Evolutionary conservation across 345 rosid genomes (phyloP), one percentile per base, ranked within the genome.

Genomic region (Euclidium syriacum): DNA sequence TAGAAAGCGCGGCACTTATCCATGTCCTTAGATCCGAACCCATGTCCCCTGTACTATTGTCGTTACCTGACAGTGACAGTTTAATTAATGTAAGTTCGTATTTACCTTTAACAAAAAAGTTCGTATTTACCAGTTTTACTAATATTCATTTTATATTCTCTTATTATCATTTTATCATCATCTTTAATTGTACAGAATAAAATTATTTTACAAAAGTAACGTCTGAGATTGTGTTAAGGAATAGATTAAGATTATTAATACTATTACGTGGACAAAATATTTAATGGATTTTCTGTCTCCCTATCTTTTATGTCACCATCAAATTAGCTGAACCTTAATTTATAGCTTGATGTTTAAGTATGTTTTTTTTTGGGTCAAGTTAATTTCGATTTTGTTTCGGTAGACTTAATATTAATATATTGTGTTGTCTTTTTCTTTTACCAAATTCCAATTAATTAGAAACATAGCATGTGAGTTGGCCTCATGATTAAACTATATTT

Each of bases 1-100:
- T 80, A 10, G 81, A 69, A 24, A 92, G 77, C 29, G 97, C 84
- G 10, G 96, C 98, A 43, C 95, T 82, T 24, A 92, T 77, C 80
- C 91, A 92, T 44, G 94, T 77, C 68, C 75, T 75, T 23, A 87
- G 61, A 67, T 92, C 96, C n/a, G 78, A 81, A 53, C 80, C 73
- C 47, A 85, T 65, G 60, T 89, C 80, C 1, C 80, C 85, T 10
- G 90, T 83, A 58, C 95, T 78, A 64, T 86, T 83, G 58, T 81
- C 72, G 52, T 83, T 82, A 25, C 89, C 97, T 83, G 78, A 41
- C n/a, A 32, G 30, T 20, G 27, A 38, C 43, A 54, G 27, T n/a
- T 3, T 19, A 12, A 40, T 3, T 19, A 12, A 40, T 17, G 8
- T 19, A 4, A n/a, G n/a, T n/a, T n/a, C n/a, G n/a, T n/a, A n/a